Evolutionary conservation across 2,329 filamentous ascomycete species (phyloP).

Genomic region (Lecanosticta acicola): DNA sequence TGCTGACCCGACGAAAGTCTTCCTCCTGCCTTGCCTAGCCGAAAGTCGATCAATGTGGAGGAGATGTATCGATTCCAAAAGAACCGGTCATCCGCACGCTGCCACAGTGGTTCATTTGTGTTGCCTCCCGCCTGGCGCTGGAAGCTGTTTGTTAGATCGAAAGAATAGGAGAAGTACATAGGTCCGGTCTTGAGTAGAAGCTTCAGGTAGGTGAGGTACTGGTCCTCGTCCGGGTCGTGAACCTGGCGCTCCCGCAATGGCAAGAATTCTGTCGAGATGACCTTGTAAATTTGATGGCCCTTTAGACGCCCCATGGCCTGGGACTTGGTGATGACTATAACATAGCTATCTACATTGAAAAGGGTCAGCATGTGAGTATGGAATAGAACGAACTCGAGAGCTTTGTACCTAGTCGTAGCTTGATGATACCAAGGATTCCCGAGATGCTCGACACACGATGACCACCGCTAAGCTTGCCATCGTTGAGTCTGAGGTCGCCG

Average conservation of each 20-base stretch:
- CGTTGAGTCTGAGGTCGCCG: constrained; percentile 78
- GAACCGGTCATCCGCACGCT: constrained; percentile 90
- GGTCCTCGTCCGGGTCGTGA: constrained; percentile 89
- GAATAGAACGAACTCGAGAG: not conserved
- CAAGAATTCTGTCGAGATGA: constrained; percentile 84
- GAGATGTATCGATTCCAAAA: constrained; percentile 97
- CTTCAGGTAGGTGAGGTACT: constrained; percentile 77
- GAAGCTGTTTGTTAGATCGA: constrained; percentile 94
- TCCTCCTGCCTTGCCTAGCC: constrained; percentile 53
- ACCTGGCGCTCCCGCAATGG: constrained; percentile 88
- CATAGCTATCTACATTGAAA: constrained; percentile 85
- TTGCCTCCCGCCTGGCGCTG: constrained; percentile 83
- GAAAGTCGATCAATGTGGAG: constrained; percentile 85
- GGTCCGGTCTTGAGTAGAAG: constrained; percentile 74
- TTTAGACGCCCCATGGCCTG: constrained; percentile 84
- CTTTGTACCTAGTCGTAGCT: constrained; percentile 74
- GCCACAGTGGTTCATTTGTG: constrained; percentile 71
- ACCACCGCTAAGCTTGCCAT: constrained; percentile 67
- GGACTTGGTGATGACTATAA: constrained; percentile 92
- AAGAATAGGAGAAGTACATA: constrained; percentile 97
- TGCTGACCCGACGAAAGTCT: constrained; percentile 64
- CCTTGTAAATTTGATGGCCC: constrained; percentile 93
- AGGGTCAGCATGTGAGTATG: constrained; percentile 9
- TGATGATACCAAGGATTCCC: constrained; percentile 89
- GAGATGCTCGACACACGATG: constrained; percentile 91